Percentiles rank a stretch among this genome's conserved stretches.
Conservation (phyloP, 2,329 filamentous ascomycete species). For the Juglanconis juglandina region DNA sequence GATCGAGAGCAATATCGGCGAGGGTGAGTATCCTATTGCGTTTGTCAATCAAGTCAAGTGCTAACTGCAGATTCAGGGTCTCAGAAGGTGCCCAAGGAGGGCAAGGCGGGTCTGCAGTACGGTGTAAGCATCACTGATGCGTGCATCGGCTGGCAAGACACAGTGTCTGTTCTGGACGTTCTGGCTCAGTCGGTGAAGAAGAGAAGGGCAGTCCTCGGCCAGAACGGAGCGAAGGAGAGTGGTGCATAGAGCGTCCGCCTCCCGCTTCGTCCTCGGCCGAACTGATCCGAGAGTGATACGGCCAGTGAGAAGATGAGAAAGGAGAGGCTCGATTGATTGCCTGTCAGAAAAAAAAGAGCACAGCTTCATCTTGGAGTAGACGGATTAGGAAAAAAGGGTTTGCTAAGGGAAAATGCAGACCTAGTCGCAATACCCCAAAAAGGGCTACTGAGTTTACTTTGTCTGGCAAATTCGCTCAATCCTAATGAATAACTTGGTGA, state of each 20-base stretch:
- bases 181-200: slow-evolving; percentile 78
- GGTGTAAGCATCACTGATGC: slow-evolving; percentile 97
- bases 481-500: too few species aligned
- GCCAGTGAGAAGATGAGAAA: neutral
- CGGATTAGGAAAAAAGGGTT: neutral
- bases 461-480: too few species aligned
- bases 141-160: slow-evolving; percentile 93
- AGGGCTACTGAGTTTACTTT: too few species aligned
- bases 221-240: slow-evolving; percentile 24
- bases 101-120: slow-evolving; percentile 80
- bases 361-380: slow-evolving; percentile 1
- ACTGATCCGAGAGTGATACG: neutral
- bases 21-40: slow-evolving; percentile 56
- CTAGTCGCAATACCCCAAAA: neutral
- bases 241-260: slow-evolving; percentile 13
- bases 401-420: neutral
- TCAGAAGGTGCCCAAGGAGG: slow-evolving; percentile 88
- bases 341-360: neutral
- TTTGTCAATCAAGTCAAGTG: neutral
- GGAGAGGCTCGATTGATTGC: neutral
- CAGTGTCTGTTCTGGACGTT: slow-evolving; percentile 70
- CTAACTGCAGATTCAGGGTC: slow-evolving; percentile 53
- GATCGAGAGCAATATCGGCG: slow-evolving; percentile 97
- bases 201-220: slow-evolving; percentile 51
- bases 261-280: slow-evolving; percentile 10